Base-by-base conservation (phyloP, 129 eudicot genomes). In the Silybum marianum region DNA sequence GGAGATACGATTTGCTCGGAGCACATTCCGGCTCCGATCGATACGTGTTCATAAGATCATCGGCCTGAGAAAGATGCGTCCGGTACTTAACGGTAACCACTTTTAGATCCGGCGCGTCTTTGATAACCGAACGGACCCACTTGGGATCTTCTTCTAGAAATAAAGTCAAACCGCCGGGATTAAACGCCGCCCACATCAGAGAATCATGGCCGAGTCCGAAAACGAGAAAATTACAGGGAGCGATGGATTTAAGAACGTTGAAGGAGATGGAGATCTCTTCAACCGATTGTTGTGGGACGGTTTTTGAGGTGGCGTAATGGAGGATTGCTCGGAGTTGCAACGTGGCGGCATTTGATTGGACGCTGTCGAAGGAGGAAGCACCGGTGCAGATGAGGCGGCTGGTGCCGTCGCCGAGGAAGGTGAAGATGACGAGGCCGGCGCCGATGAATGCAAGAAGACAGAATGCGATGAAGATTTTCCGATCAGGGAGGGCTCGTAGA, bases 151-250 rank as follows among this genome's bases (percentile, higher is more conserved):
- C 99, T 69, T 95, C 99, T 2, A 95, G 89, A 76, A 95, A 95
- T 11, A 90, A 38, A 18, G 98, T 95, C 14, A 22, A 46, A 34
- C 98, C 98, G 76, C 89, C 86, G 9, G 94, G 88, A 74, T 95
- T 95, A 39, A 92, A 83, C 5, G 93, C 69, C 4, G 91, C 83
- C 98, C 98, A 95, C 98, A 92, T 95, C 2, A 89, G 81, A 1
- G 97, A 92, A 69, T 95, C 98, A 76, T 84, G 94, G 3, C 98
- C 98, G 10, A 92, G 87, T 2, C 98, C 98, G 74, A 95, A 95
- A 0, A 95, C 98, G 7, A 95, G 91, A 78, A 95, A 90, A 18
- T 92, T 91, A 77, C 91, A 85, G 0, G 94, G 91, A 8, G 86
- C 30, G 9, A 81, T 77, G 12, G 89, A 65, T 26, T 78, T 82